phyloP scores from a whole-genome alignment of 2,329 filamentous ascomycete species.

The Aspergillus tamarii region DNA sequence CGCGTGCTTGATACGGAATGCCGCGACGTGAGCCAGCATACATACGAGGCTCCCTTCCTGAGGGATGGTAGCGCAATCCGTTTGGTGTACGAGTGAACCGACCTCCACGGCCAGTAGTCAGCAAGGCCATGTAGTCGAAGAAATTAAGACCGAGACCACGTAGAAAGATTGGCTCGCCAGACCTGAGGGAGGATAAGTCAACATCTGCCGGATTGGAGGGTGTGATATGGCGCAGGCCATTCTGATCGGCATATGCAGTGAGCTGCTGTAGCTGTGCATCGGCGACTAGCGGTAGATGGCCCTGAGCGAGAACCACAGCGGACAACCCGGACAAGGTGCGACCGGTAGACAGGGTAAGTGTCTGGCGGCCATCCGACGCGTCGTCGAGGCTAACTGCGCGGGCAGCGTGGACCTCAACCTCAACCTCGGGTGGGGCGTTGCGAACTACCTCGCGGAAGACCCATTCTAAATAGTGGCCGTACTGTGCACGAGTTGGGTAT shows the following conservation, averaged over 20 bases:
- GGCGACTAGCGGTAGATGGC: background rate
- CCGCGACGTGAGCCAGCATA: constrained; percentile 1
- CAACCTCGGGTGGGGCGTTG: background rate
- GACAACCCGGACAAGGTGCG: background rate
- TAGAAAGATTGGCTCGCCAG: constrained; percentile 2
- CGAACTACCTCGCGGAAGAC: background rate
- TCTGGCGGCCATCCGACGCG: background rate
- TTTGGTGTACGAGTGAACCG: background rate
- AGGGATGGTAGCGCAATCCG: constrained; percentile 1
- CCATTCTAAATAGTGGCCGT: constrained; percentile 1
- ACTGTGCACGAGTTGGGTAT: background rate
- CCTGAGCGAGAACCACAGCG: background rate
- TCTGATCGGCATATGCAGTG: background rate
- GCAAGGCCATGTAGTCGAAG: constrained; percentile 5
- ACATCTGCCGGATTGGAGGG: constrained; percentile 6
- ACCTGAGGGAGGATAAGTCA: constrained; percentile 1
- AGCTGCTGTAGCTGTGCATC: background rate
- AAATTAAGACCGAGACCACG: constrained; percentile 9
- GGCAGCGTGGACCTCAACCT: background rate
- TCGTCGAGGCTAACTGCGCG: background rate
- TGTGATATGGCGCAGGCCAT: background rate
- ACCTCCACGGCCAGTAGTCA: background rate
- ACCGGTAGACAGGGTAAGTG: background rate
- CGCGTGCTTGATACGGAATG: background rate
- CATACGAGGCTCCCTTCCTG: background rate